Evolutionary conservation across 2,329 filamentous ascomycete genomes (phyloP).

Genomic region (Fusarium sp.): DNA sequence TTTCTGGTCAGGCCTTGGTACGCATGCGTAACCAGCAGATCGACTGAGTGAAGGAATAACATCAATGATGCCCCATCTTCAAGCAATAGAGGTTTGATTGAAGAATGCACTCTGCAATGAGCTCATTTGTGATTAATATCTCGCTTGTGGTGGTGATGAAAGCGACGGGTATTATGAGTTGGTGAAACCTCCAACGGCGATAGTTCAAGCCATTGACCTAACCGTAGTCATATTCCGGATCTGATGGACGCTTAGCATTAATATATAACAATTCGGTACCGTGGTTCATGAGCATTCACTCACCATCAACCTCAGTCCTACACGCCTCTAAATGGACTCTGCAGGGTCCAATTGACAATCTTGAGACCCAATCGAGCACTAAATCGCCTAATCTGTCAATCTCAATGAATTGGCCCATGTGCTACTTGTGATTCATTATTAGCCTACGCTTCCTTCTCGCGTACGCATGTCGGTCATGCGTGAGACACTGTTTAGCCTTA

Average conservation of each 20-base stretch:
- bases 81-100: neutral
- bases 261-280: neutral
- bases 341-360: neutral
- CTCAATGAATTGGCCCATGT: conserved; percentile 14
- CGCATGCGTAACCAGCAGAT: conserved; percentile 44
- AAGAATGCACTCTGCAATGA: neutral
- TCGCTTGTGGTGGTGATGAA: conserved; percentile 11
- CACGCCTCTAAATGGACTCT: neutral
- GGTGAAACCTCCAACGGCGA: conserved; percentile 47
- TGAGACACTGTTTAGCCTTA: conserved; percentile 24
- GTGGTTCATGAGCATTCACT: neutral
- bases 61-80: conserved; percentile 43
- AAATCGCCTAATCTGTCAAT: neutral
- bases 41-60: conserved; percentile 46
- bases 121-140: neutral
- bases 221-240: neutral
- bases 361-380: neutral
- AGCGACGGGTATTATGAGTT: conserved; percentile 52
- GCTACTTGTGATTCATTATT: conserved; percentile 1
- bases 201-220: conserved; percentile 18
- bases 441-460: conserved; percentile 13
- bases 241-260: neutral
- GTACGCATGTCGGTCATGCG: neutral
- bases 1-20: neutral
- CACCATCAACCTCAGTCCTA: neutral